These are phyloP conservation scores for Bocquillonia castaneifolia DNA, from an alignment of 441 rosid genomes.

Conservation along the genomic window DNA sequence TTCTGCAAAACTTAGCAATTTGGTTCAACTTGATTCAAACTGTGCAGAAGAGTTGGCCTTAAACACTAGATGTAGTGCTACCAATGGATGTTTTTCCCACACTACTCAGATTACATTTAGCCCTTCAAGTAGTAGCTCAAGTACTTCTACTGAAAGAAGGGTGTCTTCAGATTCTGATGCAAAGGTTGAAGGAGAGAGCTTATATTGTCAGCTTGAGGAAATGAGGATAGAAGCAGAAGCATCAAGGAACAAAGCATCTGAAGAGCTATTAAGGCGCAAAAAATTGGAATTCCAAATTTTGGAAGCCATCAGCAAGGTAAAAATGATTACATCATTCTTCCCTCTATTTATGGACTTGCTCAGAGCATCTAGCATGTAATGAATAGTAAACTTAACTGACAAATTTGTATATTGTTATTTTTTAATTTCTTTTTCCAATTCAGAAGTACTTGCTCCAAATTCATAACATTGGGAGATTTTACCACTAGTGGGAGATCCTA, in stretches of 20 bases:
- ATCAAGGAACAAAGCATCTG: constrained; percentile 29
- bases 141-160: constrained; percentile 30
- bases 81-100: constrained; percentile 21
- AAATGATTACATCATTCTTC: constrained; percentile 2
- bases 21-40: constrained; percentile 31
- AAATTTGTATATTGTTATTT: no score
- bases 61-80: constrained; percentile 20
- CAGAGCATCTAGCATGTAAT: background rate
- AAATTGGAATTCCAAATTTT: constrained; percentile 41
- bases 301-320: constrained; percentile 51
- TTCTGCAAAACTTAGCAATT: constrained; percentile 21
- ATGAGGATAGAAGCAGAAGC: constrained; percentile 30
- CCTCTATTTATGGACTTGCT: constrained; percentile 6
- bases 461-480: constrained; percentile 3
- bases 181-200: constrained; percentile 32
- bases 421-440: background rate
- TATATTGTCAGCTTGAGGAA: constrained; percentile 31
- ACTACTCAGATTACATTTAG: constrained; percentile 26
- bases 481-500: background rate
- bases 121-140: constrained; percentile 23
- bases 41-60: constrained; percentile 17
- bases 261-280: constrained; percentile 32
- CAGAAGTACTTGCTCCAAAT: background rate
- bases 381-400: background rate
- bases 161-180: constrained; percentile 34